Percentiles rank a stretch among this genome's conserved stretches.
Evolutionary conservation across 805 yeast species (phyloP).

Genomic region (Candida insectorum): DNA sequence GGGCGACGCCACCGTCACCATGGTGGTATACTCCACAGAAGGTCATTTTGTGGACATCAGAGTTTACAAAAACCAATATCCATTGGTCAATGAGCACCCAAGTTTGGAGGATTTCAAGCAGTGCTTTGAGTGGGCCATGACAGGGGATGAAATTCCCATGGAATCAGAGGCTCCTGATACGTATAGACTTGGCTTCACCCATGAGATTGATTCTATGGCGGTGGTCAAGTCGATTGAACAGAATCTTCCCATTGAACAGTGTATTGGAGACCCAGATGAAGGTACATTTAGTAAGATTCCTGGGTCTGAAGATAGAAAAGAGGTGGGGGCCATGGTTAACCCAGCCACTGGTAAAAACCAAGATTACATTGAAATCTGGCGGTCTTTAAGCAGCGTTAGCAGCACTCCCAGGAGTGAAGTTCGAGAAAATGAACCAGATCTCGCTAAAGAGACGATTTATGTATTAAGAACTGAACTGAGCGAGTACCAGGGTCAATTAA

Average conservation of each 20-base stretch:
- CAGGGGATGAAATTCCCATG: slow-evolving; percentile 42
- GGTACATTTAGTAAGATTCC: slow-evolving; percentile 43
- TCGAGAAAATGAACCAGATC: slow-evolving; percentile 16
- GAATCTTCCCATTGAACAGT: slow-evolving; percentile 28
- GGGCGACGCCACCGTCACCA: slow-evolving; percentile 44
- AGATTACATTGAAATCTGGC: slow-evolving; percentile 54
- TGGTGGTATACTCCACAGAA: slow-evolving; percentile 45
- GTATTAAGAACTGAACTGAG: slow-evolving; percentile 21
- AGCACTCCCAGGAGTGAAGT: slow-evolving; percentile 26
- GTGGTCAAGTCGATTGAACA: slow-evolving; percentile 24
- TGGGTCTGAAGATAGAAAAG: slow-evolving; percentile 41
- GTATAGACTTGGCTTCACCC: slow-evolving; percentile 35
- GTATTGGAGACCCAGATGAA: slow-evolving; percentile 34
- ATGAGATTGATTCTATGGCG: slow-evolving; percentile 41
- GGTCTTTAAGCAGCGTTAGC: slow-evolving; percentile 40
- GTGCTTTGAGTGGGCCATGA: slow-evolving; percentile 56
- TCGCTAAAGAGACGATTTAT: slow-evolving; percentile 3
- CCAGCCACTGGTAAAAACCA: slow-evolving; percentile 39
- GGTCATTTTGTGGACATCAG: slow-evolving; percentile 49
- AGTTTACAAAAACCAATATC: slow-evolving; percentile 17
- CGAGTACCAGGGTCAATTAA: slow-evolving; percentile 40
- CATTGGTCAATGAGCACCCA: slow-evolving; percentile 8
- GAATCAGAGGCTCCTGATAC: slow-evolving; percentile 24
- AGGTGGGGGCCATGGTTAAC: slow-evolving; percentile 49
- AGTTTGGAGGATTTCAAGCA: slow-evolving; percentile 16